Conservation (phyloP, 805 yeast genomes). For the Brettanomyces custersianus region DNA sequence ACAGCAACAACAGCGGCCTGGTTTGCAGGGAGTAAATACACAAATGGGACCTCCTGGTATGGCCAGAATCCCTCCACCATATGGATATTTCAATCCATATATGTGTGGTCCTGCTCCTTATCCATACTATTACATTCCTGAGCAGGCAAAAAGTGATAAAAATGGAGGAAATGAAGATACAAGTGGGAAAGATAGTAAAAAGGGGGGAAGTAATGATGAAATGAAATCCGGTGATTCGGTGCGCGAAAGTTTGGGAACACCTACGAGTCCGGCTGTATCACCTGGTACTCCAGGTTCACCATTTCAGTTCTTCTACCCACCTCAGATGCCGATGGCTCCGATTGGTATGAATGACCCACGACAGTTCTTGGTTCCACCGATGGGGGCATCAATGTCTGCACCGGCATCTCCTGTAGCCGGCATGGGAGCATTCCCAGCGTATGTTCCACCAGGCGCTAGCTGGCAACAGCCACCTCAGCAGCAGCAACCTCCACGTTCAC, state of each 20-base stretch:
- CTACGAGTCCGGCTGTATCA: background rate
- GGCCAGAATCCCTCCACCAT: conserved; percentile 1
- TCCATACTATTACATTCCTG: conserved; percentile 6
- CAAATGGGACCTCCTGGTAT: background rate
- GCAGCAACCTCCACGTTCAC: background rate
- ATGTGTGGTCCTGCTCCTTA: background rate
- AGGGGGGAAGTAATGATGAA: background rate
- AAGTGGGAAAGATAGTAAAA: background rate
- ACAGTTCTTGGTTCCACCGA: too few relatives aligned
- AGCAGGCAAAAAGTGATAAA: background rate
- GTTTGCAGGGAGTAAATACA: too few relatives aligned
- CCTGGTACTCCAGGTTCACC: conserved; percentile 4
- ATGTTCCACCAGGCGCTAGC: too few relatives aligned
- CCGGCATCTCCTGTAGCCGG: background rate
- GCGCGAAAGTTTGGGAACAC: background rate
- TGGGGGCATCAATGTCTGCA: conserved; percentile 1
- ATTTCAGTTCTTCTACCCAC: conserved; percentile 6
- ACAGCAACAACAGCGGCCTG: too few relatives aligned
- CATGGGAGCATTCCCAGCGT: background rate
- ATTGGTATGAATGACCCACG: too few relatives aligned
- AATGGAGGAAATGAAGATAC: background rate
- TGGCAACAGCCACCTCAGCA: too few relatives aligned
- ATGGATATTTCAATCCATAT: conserved; percentile 1
- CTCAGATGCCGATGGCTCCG: too few relatives aligned
- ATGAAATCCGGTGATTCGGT: too few relatives aligned